Evolutionary conservation across 2,329 filamentous ascomycete species (phyloP).

Genomic region (Paraphoma chrysanthemicola): DNA sequence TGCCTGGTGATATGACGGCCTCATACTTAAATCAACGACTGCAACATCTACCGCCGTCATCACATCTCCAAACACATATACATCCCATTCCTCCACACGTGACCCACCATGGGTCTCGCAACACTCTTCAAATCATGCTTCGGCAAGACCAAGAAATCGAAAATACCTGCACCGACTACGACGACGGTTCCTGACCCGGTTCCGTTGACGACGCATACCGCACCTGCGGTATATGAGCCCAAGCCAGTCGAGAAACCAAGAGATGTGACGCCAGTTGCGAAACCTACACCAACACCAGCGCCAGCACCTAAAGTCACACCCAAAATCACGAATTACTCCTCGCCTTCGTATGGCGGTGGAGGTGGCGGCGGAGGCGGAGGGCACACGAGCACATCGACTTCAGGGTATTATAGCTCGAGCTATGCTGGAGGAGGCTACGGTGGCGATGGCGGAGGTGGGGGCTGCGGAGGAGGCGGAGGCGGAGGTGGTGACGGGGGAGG

Average conservation of each 20-base stretch:
- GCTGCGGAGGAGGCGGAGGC: not conserved
- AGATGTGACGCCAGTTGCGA: not conserved
- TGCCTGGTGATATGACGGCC: not conserved
- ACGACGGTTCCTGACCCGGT: too few relatives aligned
- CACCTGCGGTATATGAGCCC: too few relatives aligned
- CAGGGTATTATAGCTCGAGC: not conserved
- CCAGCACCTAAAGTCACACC: not conserved
- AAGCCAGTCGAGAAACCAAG: too few relatives aligned
- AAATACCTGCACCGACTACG: not conserved
- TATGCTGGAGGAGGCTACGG: not conserved
- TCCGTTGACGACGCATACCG: too few relatives aligned
- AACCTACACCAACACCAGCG: not conserved
- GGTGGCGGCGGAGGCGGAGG: not conserved
- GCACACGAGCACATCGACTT: not conserved
- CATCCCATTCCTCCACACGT: not conserved
- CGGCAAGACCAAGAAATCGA: not conserved
- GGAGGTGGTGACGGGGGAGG: constrained; percentile 2
- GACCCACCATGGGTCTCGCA: constrained; percentile 2
- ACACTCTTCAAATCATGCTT: constrained; percentile 5
- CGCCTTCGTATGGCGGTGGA: not conserved
- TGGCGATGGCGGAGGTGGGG: not conserved
- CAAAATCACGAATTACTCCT: not conserved
- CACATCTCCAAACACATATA: not conserved
- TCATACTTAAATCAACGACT: not conserved
- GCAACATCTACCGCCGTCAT: not conserved